phyloP scores from a whole-genome alignment of 352 stramenopile species.

The Phytopythium mirpurense region DNA sequence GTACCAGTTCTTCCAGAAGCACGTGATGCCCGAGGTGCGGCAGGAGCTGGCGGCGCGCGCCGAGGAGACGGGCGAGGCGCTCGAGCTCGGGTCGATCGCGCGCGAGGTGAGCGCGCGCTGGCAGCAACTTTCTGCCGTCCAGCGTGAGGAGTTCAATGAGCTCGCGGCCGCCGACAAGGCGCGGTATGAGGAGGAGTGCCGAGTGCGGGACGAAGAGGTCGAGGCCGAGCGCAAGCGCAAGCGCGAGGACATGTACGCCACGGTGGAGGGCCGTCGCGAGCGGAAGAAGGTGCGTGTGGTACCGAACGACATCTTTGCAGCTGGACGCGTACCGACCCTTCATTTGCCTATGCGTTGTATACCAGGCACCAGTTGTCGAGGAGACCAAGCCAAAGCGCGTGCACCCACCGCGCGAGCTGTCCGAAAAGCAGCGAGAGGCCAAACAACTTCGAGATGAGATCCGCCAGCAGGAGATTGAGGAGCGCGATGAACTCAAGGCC shows the following conservation, averaged over 20 bases:
- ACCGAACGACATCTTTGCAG: neutral
- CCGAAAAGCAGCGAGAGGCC: slow-evolving; percentile 60
- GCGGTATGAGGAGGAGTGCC: slow-evolving; percentile 76
- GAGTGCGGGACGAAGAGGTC: slow-evolving; percentile 63
- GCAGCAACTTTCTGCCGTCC: slow-evolving; percentile 51
- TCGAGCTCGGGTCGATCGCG: slow-evolving; percentile 63
- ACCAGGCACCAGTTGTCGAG: slow-evolving; percentile 29
- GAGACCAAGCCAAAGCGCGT: slow-evolving; percentile 32
- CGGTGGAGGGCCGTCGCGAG: slow-evolving; percentile 78
- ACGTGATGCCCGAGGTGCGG: slow-evolving; percentile 59
- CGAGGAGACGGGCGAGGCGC: slow-evolving; percentile 36
- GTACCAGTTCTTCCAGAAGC: slow-evolving; percentile 80
- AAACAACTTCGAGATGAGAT: slow-evolving; percentile 68
- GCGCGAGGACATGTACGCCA: slow-evolving; percentile 60
- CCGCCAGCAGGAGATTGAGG: slow-evolving; percentile 61
- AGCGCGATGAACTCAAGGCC: slow-evolving; percentile 68
- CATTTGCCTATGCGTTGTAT: neutral
- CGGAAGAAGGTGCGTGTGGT: slow-evolving; percentile 46
- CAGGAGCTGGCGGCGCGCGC: slow-evolving; percentile 35
- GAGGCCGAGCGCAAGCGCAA: slow-evolving; percentile 69
- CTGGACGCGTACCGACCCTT: neutral
- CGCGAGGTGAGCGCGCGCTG: slow-evolving; percentile 78
- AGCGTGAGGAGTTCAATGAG: slow-evolving; percentile 68
- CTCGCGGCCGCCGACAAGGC: slow-evolving; percentile 48
- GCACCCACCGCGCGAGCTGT: slow-evolving; percentile 42